These are phyloP conservation scores for Gigaspora rosea DNA, from an alignment of 192 early-diverging fungal genomes.

Conservation along the genomic window DNA sequence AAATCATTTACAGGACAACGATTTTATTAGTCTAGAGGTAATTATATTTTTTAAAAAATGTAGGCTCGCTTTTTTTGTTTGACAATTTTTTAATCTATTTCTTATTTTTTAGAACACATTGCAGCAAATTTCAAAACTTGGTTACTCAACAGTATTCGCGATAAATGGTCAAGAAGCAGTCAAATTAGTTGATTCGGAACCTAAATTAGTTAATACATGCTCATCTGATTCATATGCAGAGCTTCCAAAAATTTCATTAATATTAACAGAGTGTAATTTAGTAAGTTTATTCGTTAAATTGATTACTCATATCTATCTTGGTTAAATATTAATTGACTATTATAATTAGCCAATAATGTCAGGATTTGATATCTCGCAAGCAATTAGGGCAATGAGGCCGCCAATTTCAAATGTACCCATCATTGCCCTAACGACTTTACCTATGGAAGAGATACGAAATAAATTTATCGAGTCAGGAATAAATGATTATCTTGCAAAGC, in stretches of 20 bases:
- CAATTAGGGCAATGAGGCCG: constrained; percentile 48
- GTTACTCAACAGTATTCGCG: too few species aligned
- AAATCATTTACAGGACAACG: not conserved
- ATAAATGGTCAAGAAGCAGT: too few species aligned
- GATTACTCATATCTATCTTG: not conserved
- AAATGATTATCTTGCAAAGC: too few species aligned
- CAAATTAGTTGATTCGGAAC: not conserved
- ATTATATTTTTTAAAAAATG: not conserved
- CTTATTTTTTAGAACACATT: constrained; percentile 7
- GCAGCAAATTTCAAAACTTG: constrained; percentile 44
- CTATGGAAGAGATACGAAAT: constrained; percentile 48
- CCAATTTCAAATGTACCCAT: constrained; percentile 46
- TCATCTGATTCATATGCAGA: not conserved
- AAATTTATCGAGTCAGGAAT: constrained; percentile 41
- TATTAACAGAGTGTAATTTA: constrained; percentile 61
- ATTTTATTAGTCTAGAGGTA: constrained; percentile 36
- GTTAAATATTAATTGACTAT: not conserved
- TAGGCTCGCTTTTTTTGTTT: too few species aligned
- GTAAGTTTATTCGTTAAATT: not conserved
- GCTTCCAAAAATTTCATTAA: constrained; percentile 34
- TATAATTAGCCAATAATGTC: constrained; percentile 50
- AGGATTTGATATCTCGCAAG: constrained; percentile 31
- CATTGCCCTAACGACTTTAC: constrained; percentile 61
- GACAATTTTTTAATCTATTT: too few species aligned
- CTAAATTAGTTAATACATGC: too few species aligned